phyloP scores from a whole-genome alignment of 2,329 filamentous ascomycete species.

The Thelonectria rubi region DNA sequence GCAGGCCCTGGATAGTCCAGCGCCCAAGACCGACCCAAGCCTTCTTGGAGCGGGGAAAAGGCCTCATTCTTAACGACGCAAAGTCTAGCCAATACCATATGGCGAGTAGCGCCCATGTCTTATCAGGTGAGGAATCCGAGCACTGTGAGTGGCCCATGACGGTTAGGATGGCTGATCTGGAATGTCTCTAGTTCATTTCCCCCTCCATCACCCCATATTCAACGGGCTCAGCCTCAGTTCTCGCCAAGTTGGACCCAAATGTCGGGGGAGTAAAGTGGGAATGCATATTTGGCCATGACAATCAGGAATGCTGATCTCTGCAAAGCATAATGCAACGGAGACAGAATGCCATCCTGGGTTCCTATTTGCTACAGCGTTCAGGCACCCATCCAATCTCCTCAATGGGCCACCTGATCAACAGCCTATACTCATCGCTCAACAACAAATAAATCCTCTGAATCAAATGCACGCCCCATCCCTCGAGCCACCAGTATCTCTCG shows the following conservation, averaged over 20 bases:
- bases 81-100: not conserved
- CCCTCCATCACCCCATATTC: not conserved
- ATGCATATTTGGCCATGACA: not conserved
- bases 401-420: constrained; percentile 22
- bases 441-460: constrained; percentile 15
- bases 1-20: too few relatives aligned
- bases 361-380: not conserved
- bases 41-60: not conserved
- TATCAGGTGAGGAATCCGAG: not conserved
- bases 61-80: not conserved
- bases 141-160: not conserved
- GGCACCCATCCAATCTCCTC: constrained; percentile 23
- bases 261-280: not conserved
- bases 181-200: not conserved
- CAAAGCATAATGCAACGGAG: too few relatives aligned
- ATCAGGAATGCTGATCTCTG: too few relatives aligned
- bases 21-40: not conserved
- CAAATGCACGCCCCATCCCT: constrained; percentile 17
- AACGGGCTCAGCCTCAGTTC: not conserved
- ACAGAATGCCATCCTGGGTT: too few relatives aligned
- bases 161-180: not conserved
- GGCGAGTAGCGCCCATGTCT: not conserved
- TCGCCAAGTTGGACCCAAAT: not conserved
- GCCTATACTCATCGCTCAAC: constrained; percentile 15
- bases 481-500: constrained; percentile 18